These are phyloP conservation scores for Saccharum spontaneum DNA, from an alignment of 176 grass and related monocot species.

Conservation along the genomic window DNA sequence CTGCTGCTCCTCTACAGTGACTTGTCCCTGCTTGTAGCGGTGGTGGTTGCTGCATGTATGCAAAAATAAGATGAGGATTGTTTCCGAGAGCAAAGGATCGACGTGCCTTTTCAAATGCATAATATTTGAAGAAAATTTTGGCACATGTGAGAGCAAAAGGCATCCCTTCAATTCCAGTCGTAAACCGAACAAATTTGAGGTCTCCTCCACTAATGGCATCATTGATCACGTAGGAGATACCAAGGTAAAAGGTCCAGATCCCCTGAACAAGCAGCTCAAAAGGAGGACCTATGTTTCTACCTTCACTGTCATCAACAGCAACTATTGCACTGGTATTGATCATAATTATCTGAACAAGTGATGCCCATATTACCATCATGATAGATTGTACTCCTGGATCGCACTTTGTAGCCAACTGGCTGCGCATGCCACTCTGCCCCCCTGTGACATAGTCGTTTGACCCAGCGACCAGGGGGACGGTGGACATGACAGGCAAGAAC, in stretches of 20 bases:
- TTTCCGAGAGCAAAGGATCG: not conserved
- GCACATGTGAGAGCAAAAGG: not conserved
- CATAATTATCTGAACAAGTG: not conserved
- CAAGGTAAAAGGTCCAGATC: not conserved
- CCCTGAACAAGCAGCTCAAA: not conserved
- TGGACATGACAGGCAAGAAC: slow-evolving; percentile 23
- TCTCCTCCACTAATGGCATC: too few relatives aligned
- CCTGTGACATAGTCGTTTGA: not conserved
- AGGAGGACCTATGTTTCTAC: not conserved
- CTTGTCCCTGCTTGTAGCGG: not conserved
- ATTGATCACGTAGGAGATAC: not conserved
- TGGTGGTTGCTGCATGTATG: not conserved
- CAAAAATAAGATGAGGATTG: not conserved
- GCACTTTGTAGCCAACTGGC: not conserved
- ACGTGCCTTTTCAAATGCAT: not conserved
- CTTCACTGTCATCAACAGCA: slow-evolving; percentile 1
- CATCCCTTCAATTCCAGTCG: not conserved
- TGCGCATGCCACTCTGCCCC: too few relatives aligned
- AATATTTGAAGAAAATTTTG: not conserved
- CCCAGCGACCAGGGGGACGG: not conserved
- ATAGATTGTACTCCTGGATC: accelerated
- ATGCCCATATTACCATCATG: not conserved
- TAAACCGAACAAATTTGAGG: too few relatives aligned
- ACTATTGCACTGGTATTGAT: not conserved
- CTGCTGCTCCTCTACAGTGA: not conserved